Percentiles rank a stretch among this genome's conserved stretches.
Evolutionary conservation across 108 stramenopile genomes (phyloP).

Genomic region (Ochromonas danica): DNA sequence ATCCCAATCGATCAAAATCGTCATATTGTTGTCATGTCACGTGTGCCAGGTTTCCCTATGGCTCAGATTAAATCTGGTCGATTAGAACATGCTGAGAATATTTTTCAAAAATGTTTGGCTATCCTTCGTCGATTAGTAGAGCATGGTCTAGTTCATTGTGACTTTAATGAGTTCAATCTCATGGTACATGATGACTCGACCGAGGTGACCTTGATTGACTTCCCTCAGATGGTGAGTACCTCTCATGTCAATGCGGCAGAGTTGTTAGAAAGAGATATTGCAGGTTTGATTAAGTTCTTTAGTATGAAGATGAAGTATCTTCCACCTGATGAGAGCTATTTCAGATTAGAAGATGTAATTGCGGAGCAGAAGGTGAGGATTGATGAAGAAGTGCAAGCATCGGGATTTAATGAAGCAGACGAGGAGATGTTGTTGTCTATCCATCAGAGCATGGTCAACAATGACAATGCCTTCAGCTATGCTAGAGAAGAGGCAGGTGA

Average conservation of each 20-base stretch:
- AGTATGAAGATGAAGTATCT: conserved; percentile 58
- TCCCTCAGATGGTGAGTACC: conserved; percentile 98
- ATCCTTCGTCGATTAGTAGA: conserved; percentile 72
- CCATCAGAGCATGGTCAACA: not conserved
- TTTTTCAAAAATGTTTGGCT: conserved; percentile 72
- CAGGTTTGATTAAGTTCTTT: conserved; percentile 78
- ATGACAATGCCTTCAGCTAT: not conserved
- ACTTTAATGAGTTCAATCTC: conserved; percentile 99
- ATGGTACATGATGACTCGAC: conserved; percentile 79
- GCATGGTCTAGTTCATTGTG: conserved; percentile 96
- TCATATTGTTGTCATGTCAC: conserved; percentile 83
- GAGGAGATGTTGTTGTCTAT: not conserved
- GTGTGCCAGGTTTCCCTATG: conserved; percentile 67
- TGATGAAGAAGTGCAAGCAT: not conserved
- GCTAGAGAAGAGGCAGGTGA: not conserved
- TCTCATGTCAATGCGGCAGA: conserved; percentile 91
- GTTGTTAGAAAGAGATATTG: conserved; percentile 84
- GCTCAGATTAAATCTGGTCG: conserved; percentile 52
- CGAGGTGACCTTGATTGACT: conserved; percentile 94
- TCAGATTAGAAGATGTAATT: not conserved
- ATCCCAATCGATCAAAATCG: conserved; percentile 86
- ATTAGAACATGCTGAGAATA: conserved; percentile 78
- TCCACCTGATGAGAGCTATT: not conserved
- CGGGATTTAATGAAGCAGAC: not conserved
- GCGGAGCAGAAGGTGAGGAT: not conserved